Evolutionary conservation across 106 monocot species (phyloP), one percentile per base, ranked within the genome.

Genomic region (Hemerocallis citrina): DNA sequence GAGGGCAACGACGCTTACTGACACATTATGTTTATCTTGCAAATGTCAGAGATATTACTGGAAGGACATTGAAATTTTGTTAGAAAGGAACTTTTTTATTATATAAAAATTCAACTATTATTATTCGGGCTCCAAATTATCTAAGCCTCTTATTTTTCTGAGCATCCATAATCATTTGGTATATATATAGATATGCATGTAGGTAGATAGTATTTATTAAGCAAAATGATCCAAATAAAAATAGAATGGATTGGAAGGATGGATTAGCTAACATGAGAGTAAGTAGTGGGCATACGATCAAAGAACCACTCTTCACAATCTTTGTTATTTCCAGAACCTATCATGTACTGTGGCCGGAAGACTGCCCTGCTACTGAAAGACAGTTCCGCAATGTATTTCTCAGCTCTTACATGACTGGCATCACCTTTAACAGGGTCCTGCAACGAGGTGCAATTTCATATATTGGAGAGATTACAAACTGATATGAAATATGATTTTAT

Each of bases 221-320:
- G n/a, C n/a, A n/a, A n/a, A n/a, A n/a, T n/a, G n/a, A 29, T 43
- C 43, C 61, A 12, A 22, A 23, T 11, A 24, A 59, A 39, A 59
- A 54, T 5, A 54, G 50, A 54, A 3, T 1, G 54, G 32, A 20
- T 22, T 49, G 49, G 0, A 49, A 45, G 17, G 49, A 23, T 35
- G 55, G 22, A 22, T 36, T 36, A 36, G 5, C n/a, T 35, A 35
- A 36, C 2, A 10, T 0, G 16, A 41, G 56, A 30, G 16, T 7
- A 68, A 57, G 64, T 40, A 27, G 28, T 2, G 24, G 8, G 11
- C 83, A 44, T 96, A 96, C 91, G 66, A 55, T 96, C 96, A 55
- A 96, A 96, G 72, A 96, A 96, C 91, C 96, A 96, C 25, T 96
- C 96, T 66, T 96, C 96, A 22, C 96, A 96, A 38, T 96, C 91